A percentile compares a stretch with the other conserved stretches of the same genome.
Conservation (phyloP, 179 eudicot genomes). For the Silene noctiflora region DNA sequence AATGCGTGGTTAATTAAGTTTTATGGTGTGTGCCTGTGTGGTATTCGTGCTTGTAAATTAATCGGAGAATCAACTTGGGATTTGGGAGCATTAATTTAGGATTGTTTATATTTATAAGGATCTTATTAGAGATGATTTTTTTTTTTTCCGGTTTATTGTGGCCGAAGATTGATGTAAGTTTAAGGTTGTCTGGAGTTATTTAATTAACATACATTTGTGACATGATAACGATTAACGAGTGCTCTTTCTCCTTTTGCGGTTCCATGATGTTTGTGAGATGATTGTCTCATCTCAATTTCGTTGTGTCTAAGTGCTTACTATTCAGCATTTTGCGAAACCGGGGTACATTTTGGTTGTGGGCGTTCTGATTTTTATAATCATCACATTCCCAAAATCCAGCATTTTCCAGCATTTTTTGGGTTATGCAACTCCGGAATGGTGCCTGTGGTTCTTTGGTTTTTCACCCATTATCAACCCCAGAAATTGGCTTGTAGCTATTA, state of each 20-base stretch:
- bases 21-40: neutral
- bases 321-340: neutral
- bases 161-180: too few relatives aligned
- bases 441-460: neutral
- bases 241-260: neutral
- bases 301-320: neutral
- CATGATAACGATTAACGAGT: neutral
- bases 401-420: neutral
- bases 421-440: too few relatives aligned
- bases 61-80: constrained; percentile 12
- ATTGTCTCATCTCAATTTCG: neutral
- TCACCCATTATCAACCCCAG: neutral
- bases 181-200: neutral
- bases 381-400: neutral
- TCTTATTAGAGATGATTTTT: neutral
- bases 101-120: constrained; percentile 6
- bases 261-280: constrained; percentile 3
- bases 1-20: neutral
- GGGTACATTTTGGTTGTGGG: neutral
- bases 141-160: neutral
- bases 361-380: neutral
- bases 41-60: constrained; percentile 15
- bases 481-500: neutral
- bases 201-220: neutral
- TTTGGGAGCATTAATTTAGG: constrained; percentile 16